phyloP scores from a whole-genome alignment of 2,329 filamentous ascomycete species.

The Aspergillus pseudoterreus region DNA sequence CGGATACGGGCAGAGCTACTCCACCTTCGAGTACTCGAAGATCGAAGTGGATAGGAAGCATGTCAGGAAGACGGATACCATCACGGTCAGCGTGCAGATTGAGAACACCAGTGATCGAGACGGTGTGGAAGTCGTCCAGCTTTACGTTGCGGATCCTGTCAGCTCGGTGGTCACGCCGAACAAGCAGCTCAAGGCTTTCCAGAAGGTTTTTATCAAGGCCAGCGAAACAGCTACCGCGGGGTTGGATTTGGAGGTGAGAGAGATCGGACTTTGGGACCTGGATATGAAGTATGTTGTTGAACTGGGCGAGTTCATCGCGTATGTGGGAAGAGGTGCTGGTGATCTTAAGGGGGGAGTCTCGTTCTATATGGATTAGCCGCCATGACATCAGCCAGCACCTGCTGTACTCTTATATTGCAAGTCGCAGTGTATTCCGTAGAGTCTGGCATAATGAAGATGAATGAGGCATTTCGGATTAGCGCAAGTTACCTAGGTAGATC shows the following conservation, averaged over 20 bases:
- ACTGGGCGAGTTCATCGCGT: background rate
- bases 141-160: background rate
- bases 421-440: too few relatives aligned
- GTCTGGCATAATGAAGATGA: too few relatives aligned
- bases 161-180: background rate
- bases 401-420: constrained; percentile 14
- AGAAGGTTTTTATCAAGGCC: background rate
- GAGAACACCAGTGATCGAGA: background rate
- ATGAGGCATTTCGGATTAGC: too few relatives aligned
- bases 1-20: background rate
- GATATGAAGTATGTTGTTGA: background rate
- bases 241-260: background rate
- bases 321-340: background rate
- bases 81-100: background rate
- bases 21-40: background rate
- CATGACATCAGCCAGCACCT: constrained; percentile 17
- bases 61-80: background rate
- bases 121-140: background rate
- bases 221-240: background rate
- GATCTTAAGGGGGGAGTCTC: background rate
- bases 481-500: too few relatives aligned
- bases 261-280: background rate
- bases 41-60: background rate
- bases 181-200: background rate
- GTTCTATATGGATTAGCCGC: background rate